Evolutionary conservation across 208 protist species (phyloP), one percentile per base, ranked within the genome.

Genomic region (Leishmania aethiopica): DNA sequence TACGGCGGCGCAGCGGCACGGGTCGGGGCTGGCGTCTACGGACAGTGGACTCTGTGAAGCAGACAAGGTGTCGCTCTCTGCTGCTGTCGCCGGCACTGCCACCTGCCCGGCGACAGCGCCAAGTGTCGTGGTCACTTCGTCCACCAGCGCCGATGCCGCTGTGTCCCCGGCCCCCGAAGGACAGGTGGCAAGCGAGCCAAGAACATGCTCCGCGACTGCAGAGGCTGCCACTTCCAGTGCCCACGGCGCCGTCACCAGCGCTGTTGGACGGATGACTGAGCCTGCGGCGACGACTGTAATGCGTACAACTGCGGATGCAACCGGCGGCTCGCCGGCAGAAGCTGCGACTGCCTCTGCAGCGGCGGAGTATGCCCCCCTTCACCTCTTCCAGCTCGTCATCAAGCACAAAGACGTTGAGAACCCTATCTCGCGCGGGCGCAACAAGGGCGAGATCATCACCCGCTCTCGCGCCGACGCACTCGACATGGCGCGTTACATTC

Each of bases 321-420:
- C 42, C 6, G 32, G 51, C 5, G 77, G 49, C 11, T 74, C 69
- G 7, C 32, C 35, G n/a, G 28, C 59, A 10, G 78, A 70, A 32
- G 78, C 25, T 42, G 59, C 55, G 7, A 10, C 32, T 10, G 51
- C 67, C 49, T 62, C 57, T 15, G 76, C 69, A 64, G 22, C 8
- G 25, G 28, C 40, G 22, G 70, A 55, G 70, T 53, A 37, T 11
- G n/a, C 40, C 13, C 73, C 75, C 19, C 84, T 90, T 45, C 92
- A 96, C 57, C 87, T 97, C 35, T 97, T 91, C 55, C 95, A 98
- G 60, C 85, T 98, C 22, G 89, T 98, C 35, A 90, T 98, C 67
- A 98, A 98, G 76, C 95, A 98, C 91, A 96, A 96, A 75, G 91
- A 97, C 78, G 88, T 95, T 25, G 85, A 90, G 22, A 91, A 95